Evolutionary conservation across 768 basidiomycete genomes (phyloP), one percentile per base, ranked within the genome.

Genomic region (Phaeotremella skinneri): DNA sequence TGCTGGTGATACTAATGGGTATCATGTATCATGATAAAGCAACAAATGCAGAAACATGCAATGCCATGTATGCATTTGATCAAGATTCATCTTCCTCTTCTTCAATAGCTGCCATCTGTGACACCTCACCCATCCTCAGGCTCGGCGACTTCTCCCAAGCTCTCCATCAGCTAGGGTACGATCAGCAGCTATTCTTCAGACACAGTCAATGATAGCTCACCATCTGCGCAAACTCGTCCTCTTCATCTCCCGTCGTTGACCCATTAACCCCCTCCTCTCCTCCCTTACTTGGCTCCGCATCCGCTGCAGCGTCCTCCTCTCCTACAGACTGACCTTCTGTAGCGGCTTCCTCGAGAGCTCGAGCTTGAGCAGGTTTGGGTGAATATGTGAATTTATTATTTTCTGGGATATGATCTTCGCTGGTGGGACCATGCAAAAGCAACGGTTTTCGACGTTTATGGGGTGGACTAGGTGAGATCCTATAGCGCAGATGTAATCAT

Each of bases 321-420:
- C 50, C 43, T 6, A 34, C 56, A 21, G 49, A 65, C 14, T 27
- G 43, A 17, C 31, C 59, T n/a, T 52, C 68, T 3, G 62, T 61
- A 26, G 43, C 56, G 32, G 54, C 60, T 16, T 61, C 66, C 25
- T 63, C 72, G 21, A 58, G 63, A n/a, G 59, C 59, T 29, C 49
- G 49, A 29, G 45, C 48, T 84, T 48, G 41, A 34, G 17, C 84
- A 53, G 87, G 86, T 59, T 87, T 21, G 7, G 47, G 27, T 20
- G 1, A 9, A 47, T 56, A 62, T 26, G 51, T 23, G 49, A 69
- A 66, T 21, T 48, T 48, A 49, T 66, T 67, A 43, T 52, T 58
- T 17, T 52, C 56, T 14, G 66, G 64, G 14, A 66, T 57, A 42
- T 64, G 59, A 21, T 55, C 61, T 1, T 31, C 55, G 25, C 25